These are phyloP conservation scores for Actinomortierella ambigua DNA, from an alignment of 371 early-diverging fungal species.

Conservation along the genomic window DNA sequence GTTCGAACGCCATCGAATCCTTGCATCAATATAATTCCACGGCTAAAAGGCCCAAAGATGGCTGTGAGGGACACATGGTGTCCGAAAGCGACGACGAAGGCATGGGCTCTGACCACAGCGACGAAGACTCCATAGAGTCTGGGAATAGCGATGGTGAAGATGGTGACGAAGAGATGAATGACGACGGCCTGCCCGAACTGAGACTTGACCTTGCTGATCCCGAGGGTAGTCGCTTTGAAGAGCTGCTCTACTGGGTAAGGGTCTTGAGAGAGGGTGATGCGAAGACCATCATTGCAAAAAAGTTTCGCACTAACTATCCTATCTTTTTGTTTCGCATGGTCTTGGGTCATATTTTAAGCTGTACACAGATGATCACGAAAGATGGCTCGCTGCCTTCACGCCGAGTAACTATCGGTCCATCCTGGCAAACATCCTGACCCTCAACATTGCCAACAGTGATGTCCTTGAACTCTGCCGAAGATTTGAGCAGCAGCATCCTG, in stretches of 20 bases:
- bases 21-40: too few species aligned
- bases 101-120: not conserved
- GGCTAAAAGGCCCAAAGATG: too few species aligned
- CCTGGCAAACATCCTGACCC: constrained; percentile 19
- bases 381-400: constrained; percentile 22
- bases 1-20: not conserved
- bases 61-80: too few species aligned
- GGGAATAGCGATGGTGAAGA: constrained; percentile 1
- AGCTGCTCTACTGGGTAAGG: constrained; percentile 28
- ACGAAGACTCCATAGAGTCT: not conserved
- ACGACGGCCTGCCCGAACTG: constrained; percentile 22
- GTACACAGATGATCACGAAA: constrained; percentile 18
- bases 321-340: not conserved
- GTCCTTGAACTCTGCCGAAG: constrained; percentile 16
- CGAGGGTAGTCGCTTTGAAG: constrained; percentile 20
- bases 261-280: too few species aligned
- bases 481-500: constrained; percentile 5
- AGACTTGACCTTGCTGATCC: constrained; percentile 17
- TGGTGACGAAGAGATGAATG: not conserved
- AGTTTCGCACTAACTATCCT: not conserved
- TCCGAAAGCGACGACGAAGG: not conserved
- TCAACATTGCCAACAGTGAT: constrained; percentile 8
- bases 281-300: too few species aligned
- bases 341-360: constrained; percentile 6
- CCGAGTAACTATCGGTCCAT: constrained; percentile 18